Base-by-base conservation (phyloP, 805 yeast species). In the Kazachstania africana region DNA sequence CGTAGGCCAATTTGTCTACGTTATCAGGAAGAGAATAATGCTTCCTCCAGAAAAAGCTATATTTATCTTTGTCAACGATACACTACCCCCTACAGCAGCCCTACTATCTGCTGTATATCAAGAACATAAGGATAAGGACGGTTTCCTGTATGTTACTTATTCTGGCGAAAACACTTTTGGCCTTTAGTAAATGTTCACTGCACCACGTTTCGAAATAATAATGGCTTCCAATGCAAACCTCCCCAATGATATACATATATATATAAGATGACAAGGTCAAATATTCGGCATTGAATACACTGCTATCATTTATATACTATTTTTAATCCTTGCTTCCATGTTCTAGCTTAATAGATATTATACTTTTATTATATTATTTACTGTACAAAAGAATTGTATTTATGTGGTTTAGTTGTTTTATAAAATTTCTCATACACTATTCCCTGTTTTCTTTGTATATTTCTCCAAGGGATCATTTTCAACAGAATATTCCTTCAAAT, bases 151-250 rank as follows among this genome's bases (percentile, higher is more conserved):
- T 61, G 88, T 91, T 42, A 73, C 94, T 41, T 88, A 88, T 63
- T 82, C 95, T 5, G 97, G 98, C 29, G 98, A 91, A 61, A 91
- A 91, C 62, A 91, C 98, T 5, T 91, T 91, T 64, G 98, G 98
- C 12, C 6, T 6, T n/a, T 19, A 19, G 22, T 8, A 8, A 19
- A 19, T 19, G 22, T 19, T n/a, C n/a, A n/a, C n/a, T n/a, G n/a
- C n/a, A n/a, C n/a, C n/a, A n/a, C n/a, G n/a, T n/a, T n/a, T n/a
- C n/a, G n/a, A n/a, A n/a, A n/a, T n/a, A n/a, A n/a, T n/a, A n/a
- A n/a, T n/a, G n/a, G n/a, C n/a, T n/a, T n/a, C n/a, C n/a, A n/a
- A n/a, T n/a, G n/a, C n/a, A n/a, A n/a, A n/a, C n/a, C n/a, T n/a
- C n/a, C n/a, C n/a, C n/a, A n/a, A n/a, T n/a, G n/a, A n/a, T n/a